Percentiles rank a stretch among this genome's conserved stretches.
These are phyloP conservation scores for Tolypocladium ovalisporum DNA, from an alignment of 2,329 filamentous ascomycete species.

Conservation along the genomic window DNA sequence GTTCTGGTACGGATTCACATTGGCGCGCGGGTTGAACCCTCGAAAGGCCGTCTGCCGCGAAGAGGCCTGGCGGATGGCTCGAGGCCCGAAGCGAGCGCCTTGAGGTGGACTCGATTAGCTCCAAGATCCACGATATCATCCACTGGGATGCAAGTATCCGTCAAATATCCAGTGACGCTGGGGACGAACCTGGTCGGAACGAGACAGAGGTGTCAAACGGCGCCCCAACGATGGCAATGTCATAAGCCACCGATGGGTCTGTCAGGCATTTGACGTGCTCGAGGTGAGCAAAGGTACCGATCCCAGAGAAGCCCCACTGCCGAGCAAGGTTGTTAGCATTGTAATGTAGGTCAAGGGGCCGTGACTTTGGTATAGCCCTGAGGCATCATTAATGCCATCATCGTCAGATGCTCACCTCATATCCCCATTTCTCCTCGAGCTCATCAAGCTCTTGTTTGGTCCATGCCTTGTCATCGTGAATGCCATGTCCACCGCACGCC, in stretches of 20 bases:
- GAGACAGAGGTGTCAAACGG: conserved; percentile 66
- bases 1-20: conserved; percentile 72
- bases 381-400: not conserved
- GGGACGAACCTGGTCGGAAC: conserved; percentile 48
- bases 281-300: conserved; percentile 65
- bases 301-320: conserved; percentile 53
- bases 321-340: not conserved
- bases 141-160: not conserved
- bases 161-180: not conserved
- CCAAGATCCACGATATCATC: not conserved
- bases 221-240: conserved; percentile 62
- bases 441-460: conserved; percentile 39
- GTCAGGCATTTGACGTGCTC: conserved; percentile 58
- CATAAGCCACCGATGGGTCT: conserved; percentile 51
- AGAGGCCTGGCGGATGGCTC: conserved; percentile 77
- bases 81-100: conserved; percentile 73
- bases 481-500: conserved; percentile 16
- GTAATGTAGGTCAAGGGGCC: not conserved
- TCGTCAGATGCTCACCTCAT: conserved; percentile 33
- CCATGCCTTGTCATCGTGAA: conserved; percentile 30
- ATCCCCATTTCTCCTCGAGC: conserved; percentile 46
- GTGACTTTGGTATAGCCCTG: not conserved
- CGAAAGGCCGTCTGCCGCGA: conserved; percentile 69
- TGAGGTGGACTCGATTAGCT: conserved; percentile 2
- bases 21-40: conserved; percentile 69